phyloP scores from a whole-genome alignment of 495 filamentous ascomycete genomes.

The Mytilinidion resinicola region DNA sequence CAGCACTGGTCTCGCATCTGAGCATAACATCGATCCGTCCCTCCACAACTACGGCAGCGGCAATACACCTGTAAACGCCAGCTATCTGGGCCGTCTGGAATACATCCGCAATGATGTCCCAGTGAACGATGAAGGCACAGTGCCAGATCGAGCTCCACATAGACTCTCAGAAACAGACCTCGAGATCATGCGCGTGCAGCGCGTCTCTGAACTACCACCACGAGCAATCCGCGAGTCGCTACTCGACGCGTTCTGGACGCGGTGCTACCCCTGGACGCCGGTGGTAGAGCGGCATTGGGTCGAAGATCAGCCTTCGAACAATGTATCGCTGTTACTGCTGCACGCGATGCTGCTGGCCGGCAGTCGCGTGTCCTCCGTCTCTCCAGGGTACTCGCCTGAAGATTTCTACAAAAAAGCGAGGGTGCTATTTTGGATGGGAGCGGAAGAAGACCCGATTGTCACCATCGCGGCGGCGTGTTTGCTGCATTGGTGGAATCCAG shows the following conservation, averaged over 20 bases:
- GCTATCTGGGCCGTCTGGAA: constrained; percentile 23
- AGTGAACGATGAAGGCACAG: constrained; percentile 20
- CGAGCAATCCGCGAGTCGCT: constrained; percentile 19
- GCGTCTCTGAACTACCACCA: constrained; percentile 22
- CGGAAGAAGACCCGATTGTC: constrained; percentile 22
- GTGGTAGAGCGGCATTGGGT: constrained; percentile 24
- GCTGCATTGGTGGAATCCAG: constrained; percentile 28
- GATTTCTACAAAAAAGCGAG: constrained; percentile 23
- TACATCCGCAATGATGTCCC: constrained; percentile 26
- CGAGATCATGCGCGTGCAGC: constrained; percentile 22
- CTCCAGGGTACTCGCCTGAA: constrained; percentile 13
- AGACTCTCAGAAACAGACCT: constrained; percentile 23
- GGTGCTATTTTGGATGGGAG: constrained; percentile 27
- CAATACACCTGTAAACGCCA: constrained; percentile 4
- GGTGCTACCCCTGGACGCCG: constrained; percentile 26
- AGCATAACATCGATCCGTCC: constrained; percentile 2
- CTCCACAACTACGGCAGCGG: not conserved
- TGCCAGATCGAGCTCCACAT: constrained; percentile 14
- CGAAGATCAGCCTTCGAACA: constrained; percentile 8
- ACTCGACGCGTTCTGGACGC: constrained; percentile 24
- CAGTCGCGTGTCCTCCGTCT: constrained; percentile 12
- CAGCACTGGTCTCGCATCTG: constrained; percentile 1
- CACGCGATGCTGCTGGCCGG: constrained; percentile 25
- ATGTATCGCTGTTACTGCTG: constrained; percentile 15
- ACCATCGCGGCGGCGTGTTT: constrained; percentile 15